A percentile compares a stretch with the other conserved stretches of the same genome.
Conservation (phyloP, 2,329 filamentous ascomycete species). For the Dactylonectria estremocensis region DNA sequence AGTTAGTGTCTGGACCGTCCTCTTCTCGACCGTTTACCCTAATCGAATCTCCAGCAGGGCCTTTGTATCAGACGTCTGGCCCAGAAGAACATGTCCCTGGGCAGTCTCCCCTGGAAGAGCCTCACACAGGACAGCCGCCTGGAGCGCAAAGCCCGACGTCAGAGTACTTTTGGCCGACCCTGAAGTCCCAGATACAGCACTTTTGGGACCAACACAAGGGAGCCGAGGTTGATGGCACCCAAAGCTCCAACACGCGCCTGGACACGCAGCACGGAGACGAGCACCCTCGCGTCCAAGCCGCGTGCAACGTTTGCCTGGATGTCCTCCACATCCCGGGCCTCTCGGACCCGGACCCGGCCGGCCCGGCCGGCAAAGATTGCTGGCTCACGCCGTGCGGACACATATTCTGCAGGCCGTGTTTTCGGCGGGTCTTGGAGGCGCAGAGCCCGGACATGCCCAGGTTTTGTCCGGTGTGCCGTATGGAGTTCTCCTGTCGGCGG, state of each 20-base stretch:
- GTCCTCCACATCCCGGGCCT: slow-evolving; percentile 25
- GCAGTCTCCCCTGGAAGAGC: not conserved
- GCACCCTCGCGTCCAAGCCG: not conserved
- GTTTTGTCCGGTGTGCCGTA: slow-evolving; percentile 40
- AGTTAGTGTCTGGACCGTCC: too few relatives aligned
- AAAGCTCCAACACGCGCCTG: too few relatives aligned
- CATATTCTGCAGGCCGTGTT: slow-evolving; percentile 40
- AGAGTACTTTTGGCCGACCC: slow-evolving; percentile 17
- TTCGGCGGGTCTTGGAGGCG: not conserved
- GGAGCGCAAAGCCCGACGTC: too few relatives aligned
- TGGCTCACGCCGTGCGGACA: slow-evolving; percentile 43
- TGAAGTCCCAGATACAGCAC: slow-evolving; percentile 1
- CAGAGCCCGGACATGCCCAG: not conserved
- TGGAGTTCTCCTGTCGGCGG: slow-evolving; percentile 1
- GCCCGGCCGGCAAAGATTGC: not conserved
- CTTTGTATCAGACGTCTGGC: too few relatives aligned
- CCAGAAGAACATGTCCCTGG: too few relatives aligned
- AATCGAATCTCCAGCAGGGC: too few relatives aligned
- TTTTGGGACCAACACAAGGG: not conserved
- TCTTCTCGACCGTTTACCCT: too few relatives aligned
- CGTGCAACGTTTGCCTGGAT: slow-evolving; percentile 41
- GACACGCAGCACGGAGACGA: too few relatives aligned
- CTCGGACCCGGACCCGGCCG: not conserved
- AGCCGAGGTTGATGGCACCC: too few relatives aligned
- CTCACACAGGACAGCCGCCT: not conserved